phyloP scores from a whole-genome alignment of 2,329 filamentous ascomycete genomes.

The Balansia obtecta region DNA sequence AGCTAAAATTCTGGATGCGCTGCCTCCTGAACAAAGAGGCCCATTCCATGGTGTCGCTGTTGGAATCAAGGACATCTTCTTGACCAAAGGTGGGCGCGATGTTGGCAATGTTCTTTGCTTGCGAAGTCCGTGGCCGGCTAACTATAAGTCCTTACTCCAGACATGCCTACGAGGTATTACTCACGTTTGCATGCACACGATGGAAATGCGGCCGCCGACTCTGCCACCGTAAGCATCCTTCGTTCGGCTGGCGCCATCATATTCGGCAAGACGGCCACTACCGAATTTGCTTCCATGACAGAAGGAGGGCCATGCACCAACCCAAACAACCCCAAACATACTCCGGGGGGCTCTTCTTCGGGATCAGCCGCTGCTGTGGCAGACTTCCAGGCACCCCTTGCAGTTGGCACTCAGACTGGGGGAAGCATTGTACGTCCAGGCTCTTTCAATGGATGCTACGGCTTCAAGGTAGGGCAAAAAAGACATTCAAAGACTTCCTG shows the following conservation, averaged over 20 bases:
- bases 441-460: conserved; percentile 53
- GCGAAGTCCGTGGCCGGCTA: background rate
- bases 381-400: conserved; percentile 49
- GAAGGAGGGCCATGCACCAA: conserved; percentile 46
- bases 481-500: background rate
- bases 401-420: conserved; percentile 52
- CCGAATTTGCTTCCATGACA: conserved; percentile 48
- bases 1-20: conserved; percentile 35
- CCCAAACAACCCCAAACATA: conserved; percentile 51
- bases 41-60: conserved; percentile 45
- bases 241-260: conserved; percentile 43
- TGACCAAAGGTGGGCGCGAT: conserved; percentile 32
- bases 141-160: conserved; percentile 10
- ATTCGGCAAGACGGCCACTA: conserved; percentile 40
- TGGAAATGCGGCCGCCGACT: conserved; percentile 34
- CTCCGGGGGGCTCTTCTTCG: conserved; percentile 55
- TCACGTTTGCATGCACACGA: conserved; percentile 38
- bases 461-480: conserved; percentile 31
- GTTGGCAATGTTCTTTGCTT: background rate
- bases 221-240: conserved; percentile 37
- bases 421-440: conserved; percentile 52
- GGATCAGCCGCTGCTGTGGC: conserved; percentile 55
- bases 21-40: conserved; percentile 35
- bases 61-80: conserved; percentile 49
- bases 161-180: conserved; percentile 45